Conservation (phyloP, 345 rosid species). For the Geranium rotundifolium region DNA sequence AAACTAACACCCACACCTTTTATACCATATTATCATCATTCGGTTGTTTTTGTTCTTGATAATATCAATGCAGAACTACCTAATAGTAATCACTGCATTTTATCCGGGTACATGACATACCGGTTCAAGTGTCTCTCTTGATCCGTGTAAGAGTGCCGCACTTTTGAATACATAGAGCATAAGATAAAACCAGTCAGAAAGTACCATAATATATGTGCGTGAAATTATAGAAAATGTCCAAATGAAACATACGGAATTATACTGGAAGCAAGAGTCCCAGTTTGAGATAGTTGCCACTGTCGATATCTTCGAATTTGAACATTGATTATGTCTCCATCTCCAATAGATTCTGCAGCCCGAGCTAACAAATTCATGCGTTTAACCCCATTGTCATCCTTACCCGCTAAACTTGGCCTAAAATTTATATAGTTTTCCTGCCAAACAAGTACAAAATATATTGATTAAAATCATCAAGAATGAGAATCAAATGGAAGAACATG, state of each 20-base stretch:
- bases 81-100: not conserved
- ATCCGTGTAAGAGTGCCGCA: constrained; percentile 81
- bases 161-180: constrained; percentile 29
- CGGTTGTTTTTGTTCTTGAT: too few species aligned
- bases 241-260: constrained; percentile 73
- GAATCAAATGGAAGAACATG: not conserved
- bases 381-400: constrained; percentile 60
- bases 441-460: not conserved
- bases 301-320: constrained; percentile 91
- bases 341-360: constrained; percentile 89
- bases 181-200: constrained; percentile 4
- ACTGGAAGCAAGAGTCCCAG: constrained; percentile 64
- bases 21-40: too few species aligned
- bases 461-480: not conserved
- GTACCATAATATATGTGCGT: constrained; percentile 5
- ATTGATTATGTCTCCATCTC: constrained; percentile 81
- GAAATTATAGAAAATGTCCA: not conserved
- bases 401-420: constrained; percentile 59
- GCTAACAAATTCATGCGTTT: constrained; percentile 71
- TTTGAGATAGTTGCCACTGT: constrained; percentile 90
- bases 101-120: constrained; percentile 24
- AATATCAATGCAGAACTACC: not conserved
- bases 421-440: constrained; percentile 94
- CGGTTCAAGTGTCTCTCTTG: constrained; percentile 73
- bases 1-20: too few species aligned